Base-by-base conservation (phyloP, 441 rosid species). In the Corymbia citriodora region DNA sequence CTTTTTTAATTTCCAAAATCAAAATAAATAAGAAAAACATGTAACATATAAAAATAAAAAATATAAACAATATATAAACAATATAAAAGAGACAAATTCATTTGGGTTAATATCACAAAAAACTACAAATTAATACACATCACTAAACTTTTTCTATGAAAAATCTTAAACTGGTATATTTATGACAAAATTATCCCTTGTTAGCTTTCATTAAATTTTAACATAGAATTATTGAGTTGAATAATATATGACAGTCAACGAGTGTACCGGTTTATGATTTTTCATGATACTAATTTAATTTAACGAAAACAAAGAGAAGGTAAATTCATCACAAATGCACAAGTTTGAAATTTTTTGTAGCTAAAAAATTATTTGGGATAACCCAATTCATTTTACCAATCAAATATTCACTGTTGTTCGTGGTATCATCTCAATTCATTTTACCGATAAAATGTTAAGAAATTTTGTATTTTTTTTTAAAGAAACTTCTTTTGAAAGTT, bases 191-290 rank as follows among this genome's bases (percentile, higher is more conserved):
- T 52, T 52, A 52, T 52, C 54, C 6, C 16, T 1, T 4, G 6
- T 52, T 52, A 52, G 5, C 16, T 52, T 52, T 2, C 0, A 0
- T 57, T 57, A 57, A 57, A 57, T 9, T 9, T 57, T 57, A 57
- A 0, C 2, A 0, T 8, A 8, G 18, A 7, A 18, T 55, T 55
- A 7, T 21, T 55, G 0, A 55, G 0, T 19, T 55, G 1, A 0
- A 18, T 55, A 1, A 8, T 9, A 18, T 4, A 10, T 50, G 13
- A 50, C 1, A 50, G 2, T 50, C 4, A 10, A 50, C 4, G 10
- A 4, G 10, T 50, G 1, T 13, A 52, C 0, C 17, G 13, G 15
- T 13, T 52, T 52, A 10, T 52, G 54, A 5, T 52, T 52, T 52
- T 52, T 52, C 15, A 5, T 52, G 54, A 52, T 52, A 52, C 12